phyloP scores from a whole-genome alignment of 2,329 filamentous ascomycete species.

The Aspergillus tanneri region DNA sequence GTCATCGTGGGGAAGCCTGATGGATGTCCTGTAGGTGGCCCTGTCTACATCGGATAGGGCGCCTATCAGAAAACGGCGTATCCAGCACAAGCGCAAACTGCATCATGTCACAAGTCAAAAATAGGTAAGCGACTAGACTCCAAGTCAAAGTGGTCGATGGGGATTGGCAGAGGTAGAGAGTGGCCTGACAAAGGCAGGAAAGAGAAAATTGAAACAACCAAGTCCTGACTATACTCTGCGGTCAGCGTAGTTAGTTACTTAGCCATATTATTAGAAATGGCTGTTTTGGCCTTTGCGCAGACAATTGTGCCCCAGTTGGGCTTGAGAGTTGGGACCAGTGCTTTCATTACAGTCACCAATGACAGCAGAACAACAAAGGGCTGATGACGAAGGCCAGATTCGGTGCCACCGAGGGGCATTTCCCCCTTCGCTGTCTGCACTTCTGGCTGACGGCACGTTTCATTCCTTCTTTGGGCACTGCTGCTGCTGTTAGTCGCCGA shows the following conservation, averaged over 20 bases:
- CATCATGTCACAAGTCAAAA: constrained; percentile 17
- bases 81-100: constrained; percentile 16
- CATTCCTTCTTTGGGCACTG: constrained; percentile 29
- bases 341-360: constrained; percentile 12
- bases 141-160: constrained; percentile 14
- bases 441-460: constrained; percentile 15
- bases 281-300: background rate
- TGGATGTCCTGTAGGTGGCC: constrained; percentile 23
- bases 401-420: constrained; percentile 15
- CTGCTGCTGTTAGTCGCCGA: constrained; percentile 27
- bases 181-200: constrained; percentile 1
- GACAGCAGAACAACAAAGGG: constrained; percentile 17
- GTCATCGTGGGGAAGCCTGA: constrained; percentile 26
- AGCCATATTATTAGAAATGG: background rate
- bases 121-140: constrained; percentile 21
- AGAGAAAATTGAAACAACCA: constrained; percentile 9
- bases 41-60: constrained; percentile 16
- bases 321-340: constrained; percentile 3
- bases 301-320: background rate
- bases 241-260: background rate
- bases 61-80: constrained; percentile 23
- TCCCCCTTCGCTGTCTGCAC: constrained; percentile 7
- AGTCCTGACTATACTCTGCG: background rate
- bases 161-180: constrained; percentile 20
- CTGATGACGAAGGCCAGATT: constrained; percentile 8